A percentile compares a stretch with the other conserved stretches of the same genome.
Conservation (phyloP, 148 eudicot genomes). For the Camellia sinensis region DNA sequence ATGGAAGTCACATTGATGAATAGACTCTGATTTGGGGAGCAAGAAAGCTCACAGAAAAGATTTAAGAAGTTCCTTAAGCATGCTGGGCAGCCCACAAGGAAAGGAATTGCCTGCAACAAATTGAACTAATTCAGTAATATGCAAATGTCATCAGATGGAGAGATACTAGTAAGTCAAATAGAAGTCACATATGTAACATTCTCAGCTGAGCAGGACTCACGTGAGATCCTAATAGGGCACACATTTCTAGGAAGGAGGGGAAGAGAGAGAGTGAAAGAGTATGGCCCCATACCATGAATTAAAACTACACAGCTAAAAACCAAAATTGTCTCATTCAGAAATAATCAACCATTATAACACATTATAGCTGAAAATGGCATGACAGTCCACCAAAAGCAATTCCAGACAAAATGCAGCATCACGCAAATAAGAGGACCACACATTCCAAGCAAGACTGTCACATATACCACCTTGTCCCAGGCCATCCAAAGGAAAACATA, state of each 20-base stretch:
- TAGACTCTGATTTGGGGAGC: slow-evolving; percentile 71
- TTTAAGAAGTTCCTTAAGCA: slow-evolving; percentile 74
- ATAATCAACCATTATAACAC: not conserved
- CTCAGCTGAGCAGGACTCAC: slow-evolving; percentile 4
- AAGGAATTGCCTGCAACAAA: slow-evolving; percentile 57
- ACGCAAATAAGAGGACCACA: not conserved
- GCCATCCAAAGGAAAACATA: not conserved
- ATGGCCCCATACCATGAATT: not conserved
- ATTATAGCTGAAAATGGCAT: not conserved
- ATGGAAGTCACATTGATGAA: slow-evolving; percentile 65
- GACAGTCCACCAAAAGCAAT: not conserved
- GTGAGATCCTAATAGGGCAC: not conserved
- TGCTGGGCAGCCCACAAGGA: slow-evolving; percentile 70
- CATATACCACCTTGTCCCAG: too few relatives aligned
- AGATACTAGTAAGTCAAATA: not conserved
- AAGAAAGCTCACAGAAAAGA: slow-evolving; percentile 73
- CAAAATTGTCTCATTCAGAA: not conserved
- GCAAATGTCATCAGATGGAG: not conserved
- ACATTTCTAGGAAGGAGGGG: not conserved
- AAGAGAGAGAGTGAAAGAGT: not conserved
- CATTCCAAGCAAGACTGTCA: too few relatives aligned
- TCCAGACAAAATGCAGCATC: not conserved
- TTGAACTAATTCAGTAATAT: not conserved
- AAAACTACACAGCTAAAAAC: not conserved
- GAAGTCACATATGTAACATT: not conserved